A percentile compares a stretch with the other conserved stretches of the same genome.
Conservation (phyloP, 2,329 filamentous ascomycete genomes). For the Apiospora phragmitis region DNA sequence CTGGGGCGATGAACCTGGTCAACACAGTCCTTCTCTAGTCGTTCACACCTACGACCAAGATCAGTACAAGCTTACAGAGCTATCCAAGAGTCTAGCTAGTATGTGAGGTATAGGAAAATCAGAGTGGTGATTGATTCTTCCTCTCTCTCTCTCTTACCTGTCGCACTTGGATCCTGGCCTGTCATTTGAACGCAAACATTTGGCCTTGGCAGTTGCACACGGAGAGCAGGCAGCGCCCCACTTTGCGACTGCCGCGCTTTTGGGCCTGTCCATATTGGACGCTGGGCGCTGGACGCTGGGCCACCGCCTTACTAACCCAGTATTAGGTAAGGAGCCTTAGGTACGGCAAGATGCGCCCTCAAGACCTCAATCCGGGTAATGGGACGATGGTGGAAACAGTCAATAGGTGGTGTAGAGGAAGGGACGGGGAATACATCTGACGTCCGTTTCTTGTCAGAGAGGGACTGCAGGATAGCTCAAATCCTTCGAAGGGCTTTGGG, state of each 20-base stretch:
- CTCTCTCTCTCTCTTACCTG: constrained; percentile 23
- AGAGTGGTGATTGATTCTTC: background rate
- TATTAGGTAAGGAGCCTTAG: background rate
- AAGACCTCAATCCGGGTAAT: background rate
- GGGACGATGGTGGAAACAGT: background rate
- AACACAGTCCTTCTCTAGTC: constrained; percentile 48
- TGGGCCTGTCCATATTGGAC: constrained; percentile 25
- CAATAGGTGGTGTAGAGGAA: background rate
- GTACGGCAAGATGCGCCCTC: background rate
- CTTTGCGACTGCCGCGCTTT: constrained; percentile 31
- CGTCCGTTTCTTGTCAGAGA: constrained; percentile 14
- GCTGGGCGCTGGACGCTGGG: background rate
- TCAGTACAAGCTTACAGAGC: background rate
- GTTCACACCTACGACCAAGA: constrained; percentile 42
- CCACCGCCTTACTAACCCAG: background rate
- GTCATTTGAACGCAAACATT: constrained; percentile 46
- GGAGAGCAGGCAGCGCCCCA: constrained; percentile 52
- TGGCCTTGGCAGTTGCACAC: constrained; percentile 51
- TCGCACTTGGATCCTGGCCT: constrained; percentile 44
- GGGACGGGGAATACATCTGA: constrained; percentile 19
- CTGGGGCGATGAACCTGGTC: constrained; percentile 49
- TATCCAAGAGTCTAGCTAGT: background rate
- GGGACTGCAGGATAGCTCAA: background rate
- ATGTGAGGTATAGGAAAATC: background rate
- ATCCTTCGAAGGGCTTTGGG: background rate